Base-by-base conservation (phyloP, 768 basidiomycete species). In the Boletus rufocinnamomeus region DNA sequence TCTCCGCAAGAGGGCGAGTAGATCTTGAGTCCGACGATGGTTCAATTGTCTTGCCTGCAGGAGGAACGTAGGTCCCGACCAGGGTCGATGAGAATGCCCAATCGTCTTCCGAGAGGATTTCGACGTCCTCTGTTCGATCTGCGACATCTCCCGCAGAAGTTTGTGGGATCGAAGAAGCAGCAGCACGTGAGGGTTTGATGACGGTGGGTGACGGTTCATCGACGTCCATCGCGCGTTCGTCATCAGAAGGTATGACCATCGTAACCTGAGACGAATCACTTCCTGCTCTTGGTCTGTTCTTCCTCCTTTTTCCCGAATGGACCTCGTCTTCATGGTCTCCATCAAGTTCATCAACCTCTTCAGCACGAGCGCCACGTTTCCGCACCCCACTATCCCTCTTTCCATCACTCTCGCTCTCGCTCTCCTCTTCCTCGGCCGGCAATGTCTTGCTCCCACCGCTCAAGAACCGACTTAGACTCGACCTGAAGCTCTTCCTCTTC, bases 381-480 rank as follows among this genome's bases (percentile, higher is more conserved):
- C 28, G 41, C 11, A 16, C 25, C 48, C 10, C 54, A 34, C 37
- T 58, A 32, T 34, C 54, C n/a, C 61, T 27, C 48, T 59, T 34
- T 65, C 52, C 32, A 40, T 56, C 45, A 45, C 54, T 45, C 40
- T 52, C 61, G 32, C 46, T 66, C 21, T 51, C 62, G 16, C 65
- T 56, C 11, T 60, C 65, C 10, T 64, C 66, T 13, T 60, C 66
- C 19, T 57, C n/a, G 47, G 65, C 44, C 19, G 50, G 62, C 16
- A 63, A 19, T 58, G 66, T 28, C 61, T 65, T 58, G 19, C 77
- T 79, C 40, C 83, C 84, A 37, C 67, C 68, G 61, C 84, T 76
- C 13, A 85, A 80, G 73, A 86, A 90, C 13, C 72, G 79, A 45
- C 73, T 77, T 56, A 91, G 65, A 51, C 71, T 79, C 51, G 72